phyloP scores from a whole-genome alignment of 2,329 filamentous ascomycete genomes.

The Phialophora expanda region DNA sequence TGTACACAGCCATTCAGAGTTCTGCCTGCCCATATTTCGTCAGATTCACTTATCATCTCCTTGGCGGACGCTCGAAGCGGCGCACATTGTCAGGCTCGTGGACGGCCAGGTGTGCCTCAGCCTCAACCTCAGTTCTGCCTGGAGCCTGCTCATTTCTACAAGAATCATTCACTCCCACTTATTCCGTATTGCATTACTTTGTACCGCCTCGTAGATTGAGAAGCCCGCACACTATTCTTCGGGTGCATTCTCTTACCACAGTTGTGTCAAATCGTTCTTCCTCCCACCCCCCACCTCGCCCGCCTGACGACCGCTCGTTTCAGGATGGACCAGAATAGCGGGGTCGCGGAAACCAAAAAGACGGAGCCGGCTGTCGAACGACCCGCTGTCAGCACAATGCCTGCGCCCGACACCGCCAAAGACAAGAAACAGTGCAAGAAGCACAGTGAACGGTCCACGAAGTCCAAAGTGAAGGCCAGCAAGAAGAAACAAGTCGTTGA shows the following conservation, averaged over 20 bases:
- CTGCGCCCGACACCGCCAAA: slow-evolving; percentile 19
- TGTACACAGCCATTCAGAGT: slow-evolving; percentile 18
- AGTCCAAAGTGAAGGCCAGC: slow-evolving; percentile 18
- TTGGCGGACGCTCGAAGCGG: slow-evolving; percentile 13
- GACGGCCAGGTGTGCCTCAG: slow-evolving; percentile 9
- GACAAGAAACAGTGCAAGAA: slow-evolving; percentile 27
- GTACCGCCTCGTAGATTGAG: slow-evolving; percentile 9
- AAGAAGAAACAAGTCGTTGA: slow-evolving; percentile 17
- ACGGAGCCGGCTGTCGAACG: slow-evolving; percentile 21
- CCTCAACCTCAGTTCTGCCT: slow-evolving; percentile 22
- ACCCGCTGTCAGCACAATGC: slow-evolving; percentile 15
- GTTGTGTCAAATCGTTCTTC: background rate
- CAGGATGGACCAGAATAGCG: slow-evolving; percentile 26
- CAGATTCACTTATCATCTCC: slow-evolving; percentile 7
- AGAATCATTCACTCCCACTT: slow-evolving; percentile 3
- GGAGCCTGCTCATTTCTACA: background rate
- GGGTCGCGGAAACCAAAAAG: slow-evolving; percentile 25
- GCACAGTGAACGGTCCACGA: slow-evolving; percentile 13
- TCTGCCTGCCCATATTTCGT: slow-evolving; percentile 23
- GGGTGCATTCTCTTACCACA: background rate
- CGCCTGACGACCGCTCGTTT: background rate
- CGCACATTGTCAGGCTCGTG: background rate
- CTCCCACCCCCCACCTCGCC: slow-evolving; percentile 17
- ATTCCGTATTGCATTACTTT: background rate
- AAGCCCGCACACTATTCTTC: background rate